Evolutionary conservation across 1,284 basidiomycete genomes (phyloP).

Genomic region (Austroboletus rostrupii): DNA sequence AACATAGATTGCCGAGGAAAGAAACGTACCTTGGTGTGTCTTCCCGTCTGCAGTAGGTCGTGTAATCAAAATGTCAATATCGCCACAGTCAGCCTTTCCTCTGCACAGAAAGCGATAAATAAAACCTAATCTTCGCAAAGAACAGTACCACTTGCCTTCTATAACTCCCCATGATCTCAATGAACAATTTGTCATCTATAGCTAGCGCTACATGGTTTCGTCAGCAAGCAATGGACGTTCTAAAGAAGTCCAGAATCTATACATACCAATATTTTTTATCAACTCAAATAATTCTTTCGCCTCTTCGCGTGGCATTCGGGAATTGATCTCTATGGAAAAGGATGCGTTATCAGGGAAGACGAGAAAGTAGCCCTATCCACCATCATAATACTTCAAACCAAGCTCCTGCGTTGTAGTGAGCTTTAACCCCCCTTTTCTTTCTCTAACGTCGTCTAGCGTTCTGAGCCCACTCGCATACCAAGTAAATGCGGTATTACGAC

Average conservation of each 20-base stretch:
- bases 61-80: conserved; percentile 87
- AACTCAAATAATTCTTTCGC: conserved; percentile 67
- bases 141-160: conserved; percentile 49
- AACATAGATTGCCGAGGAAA: not conserved
- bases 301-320: conserved; percentile 82
- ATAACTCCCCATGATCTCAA: conserved; percentile 90
- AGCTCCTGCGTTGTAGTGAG: conserved; percentile 68
- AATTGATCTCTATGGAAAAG: conserved; percentile 55
- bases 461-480: conserved; percentile 79
- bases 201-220: conserved; percentile 47
- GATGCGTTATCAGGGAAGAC: not conserved
- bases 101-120: conserved; percentile 33
- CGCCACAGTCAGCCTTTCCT: conserved; percentile 76
- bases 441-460: conserved; percentile 69
- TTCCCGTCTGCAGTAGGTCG: conserved; percentile 67
- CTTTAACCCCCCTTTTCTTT: conserved; percentile 55
- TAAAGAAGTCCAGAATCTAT: not conserved
- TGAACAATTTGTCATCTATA: conserved; percentile 68
- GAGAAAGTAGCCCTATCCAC: conserved; percentile 31
- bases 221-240: not conserved
- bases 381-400: conserved; percentile 77
- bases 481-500: conserved; percentile 57
- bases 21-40: conserved; percentile 58
- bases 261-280: conserved; percentile 66
- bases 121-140: not conserved